A percentile compares a stretch with the other conserved stretches of the same genome.
These are phyloP conservation scores for Amoebophrya sp. DNA, from an alignment of 169 alveolate species.

Conservation along the genomic window DNA sequence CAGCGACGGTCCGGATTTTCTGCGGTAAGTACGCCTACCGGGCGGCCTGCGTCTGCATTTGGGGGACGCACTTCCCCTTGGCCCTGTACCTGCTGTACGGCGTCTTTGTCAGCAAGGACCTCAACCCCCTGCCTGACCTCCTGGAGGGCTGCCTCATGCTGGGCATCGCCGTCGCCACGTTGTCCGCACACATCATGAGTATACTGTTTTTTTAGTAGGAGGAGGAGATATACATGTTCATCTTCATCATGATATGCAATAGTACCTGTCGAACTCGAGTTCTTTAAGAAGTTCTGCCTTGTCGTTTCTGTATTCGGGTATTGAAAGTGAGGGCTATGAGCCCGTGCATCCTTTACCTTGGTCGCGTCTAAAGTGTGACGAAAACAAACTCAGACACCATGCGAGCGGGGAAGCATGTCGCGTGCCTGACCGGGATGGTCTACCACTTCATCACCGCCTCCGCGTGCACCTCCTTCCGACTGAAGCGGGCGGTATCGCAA, in stretches of 20 bases:
- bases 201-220: no score
- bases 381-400: background rate
- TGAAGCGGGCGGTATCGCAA: no score
- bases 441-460: background rate
- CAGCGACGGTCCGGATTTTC: no score
- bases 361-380: no score
- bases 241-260: background rate
- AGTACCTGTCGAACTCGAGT: background rate
- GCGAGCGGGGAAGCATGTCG: background rate
- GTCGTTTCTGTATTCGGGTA: no score
- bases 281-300: background rate
- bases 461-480: background rate
- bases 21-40: no score
- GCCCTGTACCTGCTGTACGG: background rate
- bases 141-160: background rate
- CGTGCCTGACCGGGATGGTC: background rate
- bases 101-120: background rate
- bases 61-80: background rate
- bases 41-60: no score
- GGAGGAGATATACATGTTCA: background rate
- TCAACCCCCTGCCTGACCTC: background rate
- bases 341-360: no score
- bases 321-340: no score
- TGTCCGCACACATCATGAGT: background rate
- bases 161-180: background rate